Conservation (phyloP, 2,329 filamentous ascomycete genomes). For the Claviceps spartinae region DNA sequence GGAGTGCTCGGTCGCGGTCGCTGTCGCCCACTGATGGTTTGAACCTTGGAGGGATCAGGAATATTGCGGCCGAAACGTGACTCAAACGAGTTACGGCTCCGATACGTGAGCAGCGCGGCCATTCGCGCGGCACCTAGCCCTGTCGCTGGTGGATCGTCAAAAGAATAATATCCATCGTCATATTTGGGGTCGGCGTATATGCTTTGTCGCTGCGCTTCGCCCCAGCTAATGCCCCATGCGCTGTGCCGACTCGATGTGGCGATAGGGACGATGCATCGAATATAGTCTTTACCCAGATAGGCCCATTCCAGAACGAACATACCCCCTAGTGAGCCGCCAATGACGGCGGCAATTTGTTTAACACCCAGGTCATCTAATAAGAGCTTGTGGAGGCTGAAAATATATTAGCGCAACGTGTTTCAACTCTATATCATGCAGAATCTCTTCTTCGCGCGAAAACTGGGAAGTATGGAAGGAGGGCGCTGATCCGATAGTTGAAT, state of each 20-base stretch:
- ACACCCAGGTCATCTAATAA: constrained; percentile 71
- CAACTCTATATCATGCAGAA: background rate
- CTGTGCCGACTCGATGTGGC: constrained; percentile 76
- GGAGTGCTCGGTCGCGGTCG: constrained; percentile 45
- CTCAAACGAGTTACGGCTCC: constrained; percentile 94
- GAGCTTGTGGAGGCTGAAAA: constrained; percentile 59
- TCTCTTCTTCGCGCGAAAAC: background rate
- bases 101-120: constrained; percentile 90
- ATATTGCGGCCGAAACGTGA: constrained; percentile 87
- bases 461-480: background rate
- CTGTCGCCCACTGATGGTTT: constrained; percentile 63
- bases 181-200: constrained; percentile 99
- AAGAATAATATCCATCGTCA: constrained; percentile 87
- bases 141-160: constrained; percentile 71
- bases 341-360: constrained; percentile 60
- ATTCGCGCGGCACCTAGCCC: constrained; percentile 91
- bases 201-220: constrained; percentile 75
- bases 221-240: constrained; percentile 86
- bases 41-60: constrained; percentile 69
- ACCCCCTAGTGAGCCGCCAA: constrained; percentile 76
- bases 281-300: constrained; percentile 79
- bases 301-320: constrained; percentile 90
- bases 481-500: background rate
- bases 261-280: constrained; percentile 67
- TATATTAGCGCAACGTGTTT: constrained; percentile 7